Evolutionary conservation across 495 filamentous ascomycete genomes (phyloP), one percentile per base, ranked within the genome.

Genomic region (Evernia prunastri): DNA sequence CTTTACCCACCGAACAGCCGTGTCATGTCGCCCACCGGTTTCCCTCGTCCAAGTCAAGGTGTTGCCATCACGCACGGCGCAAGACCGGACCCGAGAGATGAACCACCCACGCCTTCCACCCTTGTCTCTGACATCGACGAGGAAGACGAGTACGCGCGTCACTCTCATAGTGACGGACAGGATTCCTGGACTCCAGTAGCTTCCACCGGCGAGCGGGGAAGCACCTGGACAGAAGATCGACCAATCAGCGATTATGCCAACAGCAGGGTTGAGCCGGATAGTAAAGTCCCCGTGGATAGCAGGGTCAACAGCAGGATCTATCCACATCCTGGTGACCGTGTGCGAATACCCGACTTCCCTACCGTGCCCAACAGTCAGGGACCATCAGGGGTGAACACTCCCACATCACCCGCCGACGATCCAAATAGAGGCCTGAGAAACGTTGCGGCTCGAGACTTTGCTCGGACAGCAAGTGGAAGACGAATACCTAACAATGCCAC

Each of bases 71-170:
- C 61, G 15, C 66, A 68, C 25, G 58, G 61, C 23, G 47, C 49
- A 20, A 60, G 64, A 27, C 56, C 64, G n/a, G 27, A 59, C 18
- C 59, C 20, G 17, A 56, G 58, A n/a, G 36, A 63, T n/a, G 66
- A 64, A n/a, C 57, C 69, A 20, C 47, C 66, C n/a, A 47, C 67
- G n/a, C 69, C 65, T 23, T 61, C 69, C 18, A 64, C 67, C 7
- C 57, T 69, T 23, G 63, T 71, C 60, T 70, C 68, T 13, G 69
- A 71, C 43, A 69, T 71, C 25, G 67, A 67, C 35, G 69, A 69
- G 36, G 68, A 68, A 51, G 66, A 71, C 40, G 64, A 64, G 33
- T 69, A 65, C 29, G 47, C 47, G 3, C 59, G 58, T 23, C 43
- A 66, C 35, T 58, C 65, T 35, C 63, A 63, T n/a, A 66, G 64